Evolutionary conservation across 306 rosid genomes (phyloP).

Genomic region (Styphnolobium japonicum): DNA sequence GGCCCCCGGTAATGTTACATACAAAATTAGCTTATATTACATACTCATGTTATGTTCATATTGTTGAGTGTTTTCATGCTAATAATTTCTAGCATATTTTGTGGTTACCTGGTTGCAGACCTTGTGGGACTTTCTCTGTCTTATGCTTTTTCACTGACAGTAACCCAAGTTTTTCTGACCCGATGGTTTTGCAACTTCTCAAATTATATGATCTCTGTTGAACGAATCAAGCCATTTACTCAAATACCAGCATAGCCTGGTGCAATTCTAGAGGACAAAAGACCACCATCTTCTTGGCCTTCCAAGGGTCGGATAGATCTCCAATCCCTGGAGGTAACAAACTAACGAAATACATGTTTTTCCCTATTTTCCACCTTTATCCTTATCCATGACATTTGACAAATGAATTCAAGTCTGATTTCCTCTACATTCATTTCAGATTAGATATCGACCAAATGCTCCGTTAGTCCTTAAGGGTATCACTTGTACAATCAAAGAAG

Average conservation of each 20-base stretch:
- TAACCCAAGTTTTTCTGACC: constrained; percentile 28
- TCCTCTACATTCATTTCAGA: no score
- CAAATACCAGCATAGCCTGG: constrained; percentile 64
- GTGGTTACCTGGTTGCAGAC: constrained; percentile 43
- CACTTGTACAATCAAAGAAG: constrained; percentile 60
- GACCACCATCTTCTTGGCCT: constrained; percentile 70
- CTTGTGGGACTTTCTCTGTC: constrained; percentile 75
- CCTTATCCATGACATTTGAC: no score
- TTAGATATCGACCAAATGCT: constrained; percentile 55
- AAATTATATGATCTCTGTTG: constrained; percentile 55
- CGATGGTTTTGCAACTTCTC: constrained; percentile 49
- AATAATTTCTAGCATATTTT: no score
- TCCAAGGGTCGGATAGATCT: constrained; percentile 59
- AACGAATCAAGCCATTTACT: constrained; percentile 77
- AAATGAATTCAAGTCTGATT: no score
- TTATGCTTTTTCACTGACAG: constrained; percentile 53
- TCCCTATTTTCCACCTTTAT: neutral
- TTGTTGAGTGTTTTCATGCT: no score
- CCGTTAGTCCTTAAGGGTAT: constrained; percentile 64
- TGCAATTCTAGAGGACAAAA: constrained; percentile 39
- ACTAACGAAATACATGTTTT: neutral
- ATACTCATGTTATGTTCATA: no score
- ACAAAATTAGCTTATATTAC: no score
- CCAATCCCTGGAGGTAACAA: constrained; percentile 47
- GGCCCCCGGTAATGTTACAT: constrained; percentile 50